phyloP scores from a whole-genome alignment of 1,139 yeast species.

The Nakaseomyces delphensis region DNA sequence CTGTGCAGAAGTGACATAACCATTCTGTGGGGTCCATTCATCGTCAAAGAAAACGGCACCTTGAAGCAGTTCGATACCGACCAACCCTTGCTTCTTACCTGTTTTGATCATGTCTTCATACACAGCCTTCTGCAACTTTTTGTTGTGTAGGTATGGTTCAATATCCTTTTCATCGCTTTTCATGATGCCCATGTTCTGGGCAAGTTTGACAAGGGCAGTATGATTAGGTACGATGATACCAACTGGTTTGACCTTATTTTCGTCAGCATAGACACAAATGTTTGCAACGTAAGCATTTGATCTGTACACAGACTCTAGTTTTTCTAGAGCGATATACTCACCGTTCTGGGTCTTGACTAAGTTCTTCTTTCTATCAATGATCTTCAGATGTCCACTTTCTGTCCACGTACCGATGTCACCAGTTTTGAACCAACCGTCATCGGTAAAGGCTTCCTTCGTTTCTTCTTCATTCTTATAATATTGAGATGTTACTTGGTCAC shows the following conservation, averaged over 20 bases:
- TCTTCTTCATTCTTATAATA: slow-evolving; percentile 81
- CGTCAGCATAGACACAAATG: slow-evolving; percentile 90
- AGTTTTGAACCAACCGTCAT: slow-evolving; percentile 81
- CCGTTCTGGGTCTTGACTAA: slow-evolving; percentile 93
- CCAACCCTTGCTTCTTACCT: slow-evolving; percentile 72
- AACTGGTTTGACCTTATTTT: slow-evolving; percentile 75
- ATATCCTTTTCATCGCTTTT: slow-evolving; percentile 40
- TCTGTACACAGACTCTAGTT: slow-evolving; percentile 76
- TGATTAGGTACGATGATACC: slow-evolving; percentile 84
- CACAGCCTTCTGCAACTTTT: slow-evolving; percentile 48
- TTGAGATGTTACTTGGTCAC: slow-evolving; percentile 62
- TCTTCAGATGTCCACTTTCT: slow-evolving; percentile 61
- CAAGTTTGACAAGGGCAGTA: slow-evolving; percentile 50
- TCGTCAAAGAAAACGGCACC: slow-evolving; percentile 73
- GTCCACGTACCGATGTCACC: slow-evolving; percentile 98
- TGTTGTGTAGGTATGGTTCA: slow-evolving; percentile 47
- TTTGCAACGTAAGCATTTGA: slow-evolving; percentile 69
- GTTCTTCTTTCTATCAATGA: slow-evolving; percentile 93
- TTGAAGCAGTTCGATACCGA: slow-evolving; percentile 75
- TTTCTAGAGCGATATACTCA: slow-evolving; percentile 95
- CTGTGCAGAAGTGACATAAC: slow-evolving; percentile 90
- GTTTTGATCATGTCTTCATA: slow-evolving; percentile 56
- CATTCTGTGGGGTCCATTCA: slow-evolving; percentile 98
- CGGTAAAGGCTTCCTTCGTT: slow-evolving; percentile 64
- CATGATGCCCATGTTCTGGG: slow-evolving; percentile 45